These are phyloP conservation scores for Pascua sp. DNA, from an alignment of 1,284 basidiomycete species.

Conservation along the genomic window DNA sequence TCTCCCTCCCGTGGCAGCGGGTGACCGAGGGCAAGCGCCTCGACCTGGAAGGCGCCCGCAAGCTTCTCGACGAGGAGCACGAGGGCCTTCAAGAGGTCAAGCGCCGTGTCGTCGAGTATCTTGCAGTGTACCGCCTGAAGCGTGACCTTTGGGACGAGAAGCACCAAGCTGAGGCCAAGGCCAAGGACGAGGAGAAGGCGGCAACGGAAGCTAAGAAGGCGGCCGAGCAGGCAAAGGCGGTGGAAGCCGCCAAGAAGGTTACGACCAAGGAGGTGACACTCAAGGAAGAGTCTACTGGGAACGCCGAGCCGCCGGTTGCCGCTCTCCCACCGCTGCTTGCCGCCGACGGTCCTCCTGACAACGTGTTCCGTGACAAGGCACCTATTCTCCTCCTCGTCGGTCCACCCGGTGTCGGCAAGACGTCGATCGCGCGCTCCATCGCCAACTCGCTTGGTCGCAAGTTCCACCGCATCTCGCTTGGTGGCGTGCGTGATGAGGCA, in stretches of 20 bases:
- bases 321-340: conserved; percentile 2
- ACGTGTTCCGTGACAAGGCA: conserved; percentile 43
- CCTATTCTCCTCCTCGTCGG: conserved; percentile 63
- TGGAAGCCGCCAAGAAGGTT: neutral
- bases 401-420: conserved; percentile 95
- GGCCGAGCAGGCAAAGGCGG: neutral
- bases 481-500: conserved; percentile 91
- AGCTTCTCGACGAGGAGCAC: conserved; percentile 40
- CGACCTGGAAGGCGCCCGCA: conserved; percentile 32
- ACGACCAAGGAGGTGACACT: neutral
- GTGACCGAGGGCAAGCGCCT: conserved; percentile 32
- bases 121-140: conserved; percentile 45
- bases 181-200: neutral
- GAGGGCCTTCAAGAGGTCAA: conserved; percentile 46
- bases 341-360: conserved; percentile 31
- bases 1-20: conserved; percentile 40
- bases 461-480: conserved; percentile 77
- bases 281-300: neutral
- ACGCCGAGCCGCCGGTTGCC: neutral
- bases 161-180: conserved; percentile 8
- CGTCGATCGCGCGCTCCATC: conserved; percentile 53
- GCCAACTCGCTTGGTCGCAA: conserved; percentile 38
- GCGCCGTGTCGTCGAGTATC: conserved; percentile 43
- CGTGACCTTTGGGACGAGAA: conserved; percentile 37
- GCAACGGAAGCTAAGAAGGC: neutral